A percentile compares a stretch with the other conserved stretches of the same genome.
Evolutionary conservation across 23 red algal species (phyloP).

Genomic region (Gracilaria vermiculophylla): DNA sequence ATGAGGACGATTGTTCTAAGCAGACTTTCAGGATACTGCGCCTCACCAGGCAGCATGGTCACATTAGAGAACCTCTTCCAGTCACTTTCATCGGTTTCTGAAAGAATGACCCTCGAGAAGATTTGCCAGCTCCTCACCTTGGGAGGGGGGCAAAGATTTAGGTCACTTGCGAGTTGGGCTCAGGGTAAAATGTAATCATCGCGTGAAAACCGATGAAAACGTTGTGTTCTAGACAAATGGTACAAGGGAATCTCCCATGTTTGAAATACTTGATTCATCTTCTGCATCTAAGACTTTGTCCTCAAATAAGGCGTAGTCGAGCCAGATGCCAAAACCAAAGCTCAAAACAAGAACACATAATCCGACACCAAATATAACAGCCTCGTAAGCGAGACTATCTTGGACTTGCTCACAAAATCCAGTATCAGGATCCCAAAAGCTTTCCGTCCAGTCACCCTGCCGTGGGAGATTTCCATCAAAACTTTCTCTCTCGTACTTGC

Average conservation of each 20-base stretch:
- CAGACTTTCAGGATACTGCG: not conserved
- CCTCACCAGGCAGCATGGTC: not conserved
- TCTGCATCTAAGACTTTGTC: not conserved
- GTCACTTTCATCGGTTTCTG: not conserved
- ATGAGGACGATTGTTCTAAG: not conserved
- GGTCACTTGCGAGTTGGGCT: not conserved
- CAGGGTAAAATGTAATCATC: not conserved
- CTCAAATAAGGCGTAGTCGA: conserved; percentile 26
- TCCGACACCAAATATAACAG: conserved; percentile 48
- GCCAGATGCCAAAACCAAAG: conserved; percentile 1
- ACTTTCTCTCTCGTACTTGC: not conserved
- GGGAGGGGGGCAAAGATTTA: not conserved
- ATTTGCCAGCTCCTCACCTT: not conserved
- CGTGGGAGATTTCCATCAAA: not conserved
- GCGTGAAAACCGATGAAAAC: not conserved
- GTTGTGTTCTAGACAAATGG: not conserved
- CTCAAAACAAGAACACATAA: conserved; percentile 33
- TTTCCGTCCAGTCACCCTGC: conserved; percentile 58
- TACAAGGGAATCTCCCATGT: not conserved
- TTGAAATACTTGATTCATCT: not conserved
- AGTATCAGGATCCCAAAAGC: conserved; percentile 61
- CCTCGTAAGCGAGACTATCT: conserved; percentile 30
- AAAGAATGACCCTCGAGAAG: not conserved
- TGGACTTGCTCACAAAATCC: conserved; percentile 68
- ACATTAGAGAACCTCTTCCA: not conserved